Conservation (phyloP, 2,329 filamentous ascomycete species). For the Coleophoma eucalyptorum region DNA sequence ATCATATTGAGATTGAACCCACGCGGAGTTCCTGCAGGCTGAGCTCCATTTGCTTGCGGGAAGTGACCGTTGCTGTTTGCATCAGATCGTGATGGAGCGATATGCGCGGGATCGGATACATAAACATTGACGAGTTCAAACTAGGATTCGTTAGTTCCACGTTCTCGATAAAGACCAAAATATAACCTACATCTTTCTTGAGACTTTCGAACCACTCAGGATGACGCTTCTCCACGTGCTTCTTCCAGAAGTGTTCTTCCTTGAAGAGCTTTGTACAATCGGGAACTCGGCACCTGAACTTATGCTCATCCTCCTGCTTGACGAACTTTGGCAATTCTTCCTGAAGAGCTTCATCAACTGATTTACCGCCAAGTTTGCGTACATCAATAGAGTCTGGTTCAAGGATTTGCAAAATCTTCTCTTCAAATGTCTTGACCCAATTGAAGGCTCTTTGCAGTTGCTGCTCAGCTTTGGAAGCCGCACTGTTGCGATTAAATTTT, state of each 20-base stretch:
- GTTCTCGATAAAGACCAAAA: neutral
- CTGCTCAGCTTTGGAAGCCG: slow-evolving; percentile 76
- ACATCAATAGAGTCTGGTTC: slow-evolving; percentile 87
- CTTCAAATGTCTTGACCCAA: slow-evolving; percentile 98
- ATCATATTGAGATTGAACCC: slow-evolving; percentile 84
- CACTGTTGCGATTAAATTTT: slow-evolving; percentile 57
- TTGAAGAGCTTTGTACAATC: slow-evolving; percentile 98
- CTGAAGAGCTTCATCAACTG: slow-evolving; percentile 78
- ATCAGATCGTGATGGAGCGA: slow-evolving; percentile 88
- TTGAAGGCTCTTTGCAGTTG: slow-evolving; percentile 94
- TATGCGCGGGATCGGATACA: slow-evolving; percentile 89
- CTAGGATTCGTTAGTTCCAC: slow-evolving; percentile 44
- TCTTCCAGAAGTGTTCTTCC: slow-evolving; percentile 94
- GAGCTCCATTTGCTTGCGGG: slow-evolving; percentile 72
- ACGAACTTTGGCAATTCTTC: slow-evolving; percentile 85
- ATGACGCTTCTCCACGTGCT: slow-evolving; percentile 96
- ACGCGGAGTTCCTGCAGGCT: slow-evolving; percentile 78
- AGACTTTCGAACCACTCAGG: slow-evolving; percentile 79
- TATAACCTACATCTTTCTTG: slow-evolving; percentile 71
- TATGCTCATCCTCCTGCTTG: slow-evolving; percentile 96
- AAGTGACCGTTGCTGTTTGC: slow-evolving; percentile 96
- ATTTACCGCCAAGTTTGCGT: slow-evolving; percentile 85
- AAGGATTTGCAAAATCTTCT: slow-evolving; percentile 89
- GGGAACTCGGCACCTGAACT: slow-evolving; percentile 93
- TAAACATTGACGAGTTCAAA: slow-evolving; percentile 90